phyloP scores from a whole-genome alignment of 176 grass and related monocot species.

The Urochloa ruziziensis region DNA sequence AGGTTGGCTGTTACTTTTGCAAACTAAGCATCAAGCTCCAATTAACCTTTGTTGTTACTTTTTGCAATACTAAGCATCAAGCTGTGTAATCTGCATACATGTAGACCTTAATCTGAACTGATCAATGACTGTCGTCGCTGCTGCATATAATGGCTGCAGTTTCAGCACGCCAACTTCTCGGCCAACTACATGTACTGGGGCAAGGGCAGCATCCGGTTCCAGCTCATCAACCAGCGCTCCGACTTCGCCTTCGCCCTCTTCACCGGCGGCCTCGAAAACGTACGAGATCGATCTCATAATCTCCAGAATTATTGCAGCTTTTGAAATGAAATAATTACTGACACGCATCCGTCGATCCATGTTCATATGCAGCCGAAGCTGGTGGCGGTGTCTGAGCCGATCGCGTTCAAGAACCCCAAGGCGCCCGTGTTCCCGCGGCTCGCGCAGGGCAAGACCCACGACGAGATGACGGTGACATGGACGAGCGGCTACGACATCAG shows the following conservation, averaged over 20 bases:
- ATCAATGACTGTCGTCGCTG: too few species aligned
- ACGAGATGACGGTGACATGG: slow-evolving; percentile 93
- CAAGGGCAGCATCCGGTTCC: slow-evolving; percentile 59
- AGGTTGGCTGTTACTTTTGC: slow-evolving; percentile 50
- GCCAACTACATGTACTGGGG: slow-evolving; percentile 53
- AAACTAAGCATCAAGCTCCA: too few species aligned
- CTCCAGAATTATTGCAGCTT: too few species aligned
- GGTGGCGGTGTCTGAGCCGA: slow-evolving; percentile 38
- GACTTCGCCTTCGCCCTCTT: slow-evolving; percentile 85
- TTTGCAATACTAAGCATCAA: too few species aligned
- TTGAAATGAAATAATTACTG: too few species aligned
- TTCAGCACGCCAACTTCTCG: slow-evolving; percentile 75
- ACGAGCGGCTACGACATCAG: slow-evolving; percentile 86
- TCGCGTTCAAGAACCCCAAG: slow-evolving; percentile 76
- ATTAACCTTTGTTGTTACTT: too few species aligned
- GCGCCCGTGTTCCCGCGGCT: slow-evolving; percentile 87
- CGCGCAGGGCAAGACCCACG: slow-evolving; percentile 77
- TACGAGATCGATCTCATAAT: slow-evolving; percentile 10
- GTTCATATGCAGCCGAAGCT: slow-evolving; percentile 17
- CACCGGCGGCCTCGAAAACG: slow-evolving; percentile 62
- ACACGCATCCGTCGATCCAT: background rate
- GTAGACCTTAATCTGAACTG: too few species aligned
- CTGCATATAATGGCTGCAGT: slow-evolving; percentile 40
- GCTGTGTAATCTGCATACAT: too few species aligned
- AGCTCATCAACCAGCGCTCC: slow-evolving; percentile 81